phyloP scores from a whole-genome alignment of 768 basidiomycete species.

The Collybia nuda region DNA sequence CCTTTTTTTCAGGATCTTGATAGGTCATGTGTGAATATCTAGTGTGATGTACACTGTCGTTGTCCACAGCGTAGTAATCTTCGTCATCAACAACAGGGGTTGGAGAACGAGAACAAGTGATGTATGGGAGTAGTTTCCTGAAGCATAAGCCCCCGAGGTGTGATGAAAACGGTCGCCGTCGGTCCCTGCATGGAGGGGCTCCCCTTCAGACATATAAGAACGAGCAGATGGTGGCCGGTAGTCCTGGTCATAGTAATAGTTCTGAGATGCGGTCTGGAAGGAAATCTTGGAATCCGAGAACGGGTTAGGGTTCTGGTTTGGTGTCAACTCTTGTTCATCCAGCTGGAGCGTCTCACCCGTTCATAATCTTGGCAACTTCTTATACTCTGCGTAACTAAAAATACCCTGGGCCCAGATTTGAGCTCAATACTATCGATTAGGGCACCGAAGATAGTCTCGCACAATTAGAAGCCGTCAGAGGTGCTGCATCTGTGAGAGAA shows the following conservation, averaged over 20 bases:
- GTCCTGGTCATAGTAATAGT: constrained; percentile 37
- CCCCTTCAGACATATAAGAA: constrained; percentile 30
- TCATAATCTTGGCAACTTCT: no score
- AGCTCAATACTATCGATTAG: no score
- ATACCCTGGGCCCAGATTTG: no score
- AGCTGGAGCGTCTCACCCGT: constrained; percentile 66
- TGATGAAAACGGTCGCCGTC: constrained; percentile 60
- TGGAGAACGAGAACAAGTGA: constrained; percentile 68
- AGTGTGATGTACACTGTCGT: constrained; percentile 57
- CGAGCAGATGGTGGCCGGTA: constrained; percentile 29
- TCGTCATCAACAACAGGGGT: constrained; percentile 76
- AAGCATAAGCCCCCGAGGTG: constrained; percentile 70
- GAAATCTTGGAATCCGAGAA: constrained; percentile 17
- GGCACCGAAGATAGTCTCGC: no score
- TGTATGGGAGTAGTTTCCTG: constrained; percentile 53
- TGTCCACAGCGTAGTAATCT: constrained; percentile 59
- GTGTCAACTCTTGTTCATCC: constrained; percentile 30
- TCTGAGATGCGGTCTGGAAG: constrained; percentile 12
- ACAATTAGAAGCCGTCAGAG: no score
- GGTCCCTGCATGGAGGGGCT: constrained; percentile 31
- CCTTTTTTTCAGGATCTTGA: constrained; percentile 41
- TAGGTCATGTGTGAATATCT: constrained; percentile 28
- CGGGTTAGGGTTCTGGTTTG: constrained; percentile 23
- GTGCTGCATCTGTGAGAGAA: no score
- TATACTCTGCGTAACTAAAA: no score